Percentiles rank a stretch among this genome's conserved stretches.
These are phyloP conservation scores for Xanthoconium separans DNA, from an alignment of 1,284 basidiomycete species.

Conservation along the genomic window DNA sequence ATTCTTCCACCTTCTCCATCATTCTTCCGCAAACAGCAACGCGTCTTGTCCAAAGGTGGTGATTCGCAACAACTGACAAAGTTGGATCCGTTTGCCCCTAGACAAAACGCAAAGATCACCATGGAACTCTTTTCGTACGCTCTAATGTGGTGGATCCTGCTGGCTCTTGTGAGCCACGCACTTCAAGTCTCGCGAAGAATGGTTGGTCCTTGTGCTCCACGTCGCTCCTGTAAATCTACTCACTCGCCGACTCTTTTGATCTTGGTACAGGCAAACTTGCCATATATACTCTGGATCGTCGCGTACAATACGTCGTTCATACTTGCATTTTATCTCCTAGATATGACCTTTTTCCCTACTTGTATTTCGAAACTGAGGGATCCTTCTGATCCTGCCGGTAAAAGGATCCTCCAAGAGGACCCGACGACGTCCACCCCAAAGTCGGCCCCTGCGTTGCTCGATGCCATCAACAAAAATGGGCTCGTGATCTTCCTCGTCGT, in stretches of 20 bases:
- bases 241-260: neutral
- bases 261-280: conserved; percentile 70
- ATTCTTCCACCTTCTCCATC: conserved; percentile 77
- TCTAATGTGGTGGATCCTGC: conserved; percentile 72
- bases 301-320: conserved; percentile 91
- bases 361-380: conserved; percentile 32
- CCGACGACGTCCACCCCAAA: conserved; percentile 16
- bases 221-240: neutral
- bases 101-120: conserved; percentile 68
- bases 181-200: conserved; percentile 72
- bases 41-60: conserved; percentile 8
- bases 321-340: conserved; percentile 77
- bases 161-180: conserved; percentile 43
- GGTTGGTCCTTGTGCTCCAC: conserved; percentile 44
- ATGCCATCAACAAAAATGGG: conserved; percentile 82
- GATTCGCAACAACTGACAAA: conserved; percentile 14
- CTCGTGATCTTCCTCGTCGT: conserved; percentile 82
- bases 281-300: conserved; percentile 88
- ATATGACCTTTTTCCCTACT: conserved; percentile 64
- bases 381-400: conserved; percentile 31
- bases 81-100: conserved; percentile 28
- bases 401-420: conserved; percentile 31
- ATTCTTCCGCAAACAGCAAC: conserved; percentile 57
- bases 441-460: conserved; percentile 61
- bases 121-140: conserved; percentile 78